Evolutionary conservation across 2,329 filamentous ascomycete species (phyloP), one percentile per base, ranked within the genome.

Genomic region (Xylaria arbuscula): DNA sequence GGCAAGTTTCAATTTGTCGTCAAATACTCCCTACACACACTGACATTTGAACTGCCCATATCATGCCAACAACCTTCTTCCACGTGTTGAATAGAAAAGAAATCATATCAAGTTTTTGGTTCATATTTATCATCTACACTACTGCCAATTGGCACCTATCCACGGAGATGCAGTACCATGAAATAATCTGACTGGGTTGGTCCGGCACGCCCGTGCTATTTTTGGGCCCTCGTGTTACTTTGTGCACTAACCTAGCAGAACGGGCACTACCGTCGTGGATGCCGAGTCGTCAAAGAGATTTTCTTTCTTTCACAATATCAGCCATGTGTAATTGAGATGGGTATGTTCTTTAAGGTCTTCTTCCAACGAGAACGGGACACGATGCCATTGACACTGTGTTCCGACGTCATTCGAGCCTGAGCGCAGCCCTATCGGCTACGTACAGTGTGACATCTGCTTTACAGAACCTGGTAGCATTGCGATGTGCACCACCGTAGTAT

Each of bases 201-300:
- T 38, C 66, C 56, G 62, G 51, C 51, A 34, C n/a, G 36, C 45
- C 53, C 60, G 53, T 55, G 53, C 67, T 69, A 67, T 69, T 64
- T 67, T 69, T 67, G 60, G 64, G n/a, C 55, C 24, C 45, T 64
- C 61, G 60, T 68, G 60, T 63, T 63, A 13, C 22, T 15, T 36
- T 28, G 28, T 13, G 5, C n/a, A 22, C 34, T 38, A 38, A 13
- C 9, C n/a, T 40, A 15, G 17, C n/a, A 17, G 38, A 17, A 28
- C 28, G 28, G 28, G 28, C 28, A 28, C 28, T 42, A 11, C 38
- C 11, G 40, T 45, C 3, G 40, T 17, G n/a, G 40, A 45, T 6
- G 40, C 40, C n/a, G 40, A 13, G n/a, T 5, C 15, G 40, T 45
- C 3, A 3, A n/a, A 45, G 13, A 24, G 45, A 48, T 22, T 48